Conservation (phyloP, 805 yeast genomes). For the Candida morakotiae region DNA sequence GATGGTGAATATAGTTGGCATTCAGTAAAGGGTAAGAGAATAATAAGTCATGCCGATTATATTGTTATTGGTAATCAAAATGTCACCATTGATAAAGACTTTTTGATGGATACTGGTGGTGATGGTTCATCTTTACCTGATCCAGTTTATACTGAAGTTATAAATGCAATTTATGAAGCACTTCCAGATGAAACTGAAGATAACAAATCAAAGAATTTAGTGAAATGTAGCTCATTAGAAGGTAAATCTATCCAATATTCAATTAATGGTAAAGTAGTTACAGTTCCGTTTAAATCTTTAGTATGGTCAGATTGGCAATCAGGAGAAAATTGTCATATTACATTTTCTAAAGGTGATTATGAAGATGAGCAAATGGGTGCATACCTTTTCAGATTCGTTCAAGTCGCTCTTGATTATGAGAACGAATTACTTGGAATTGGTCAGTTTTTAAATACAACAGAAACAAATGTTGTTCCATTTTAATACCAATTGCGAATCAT, state of each 20-base stretch:
- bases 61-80: background rate
- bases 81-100: background rate
- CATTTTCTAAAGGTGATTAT: background rate
- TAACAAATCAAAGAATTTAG: background rate
- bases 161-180: background rate
- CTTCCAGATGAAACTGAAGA: background rate
- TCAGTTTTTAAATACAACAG: constrained; percentile 1
- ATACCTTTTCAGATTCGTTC: background rate
- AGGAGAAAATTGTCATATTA: background rate
- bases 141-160: background rate
- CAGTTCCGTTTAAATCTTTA: constrained; percentile 1
- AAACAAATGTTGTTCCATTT: background rate
- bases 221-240: background rate
- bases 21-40: background rate
- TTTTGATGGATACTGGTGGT: constrained; percentile 1
- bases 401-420: constrained; percentile 3
- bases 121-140: background rate
- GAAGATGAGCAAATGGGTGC: background rate
- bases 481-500: too few species aligned
- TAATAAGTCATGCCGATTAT: background rate
- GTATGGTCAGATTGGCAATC: background rate
- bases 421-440: constrained; percentile 1
- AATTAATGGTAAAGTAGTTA: background rate
- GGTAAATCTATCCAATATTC: background rate
- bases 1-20: background rate